Evolutionary conservation across 345 rosid genomes (phyloP), one percentile per base, ranked within the genome.

Genomic region (Citrus trifoliata): DNA sequence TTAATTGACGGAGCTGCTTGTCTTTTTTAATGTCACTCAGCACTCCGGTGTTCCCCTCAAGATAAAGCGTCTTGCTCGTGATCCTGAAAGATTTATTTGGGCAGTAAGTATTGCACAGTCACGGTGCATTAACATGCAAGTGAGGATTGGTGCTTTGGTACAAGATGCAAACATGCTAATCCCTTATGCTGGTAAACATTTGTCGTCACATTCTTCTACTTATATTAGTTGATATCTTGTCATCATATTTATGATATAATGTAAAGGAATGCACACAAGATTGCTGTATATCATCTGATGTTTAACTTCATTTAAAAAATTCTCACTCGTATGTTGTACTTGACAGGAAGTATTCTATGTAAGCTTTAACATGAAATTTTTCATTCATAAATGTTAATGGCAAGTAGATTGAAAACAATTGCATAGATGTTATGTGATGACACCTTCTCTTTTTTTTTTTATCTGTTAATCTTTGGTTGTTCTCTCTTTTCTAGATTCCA

Each of bases 101-200:
- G 99, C 97, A 51, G 90, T 92, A 79, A 78, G 91, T 71, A 87
- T 95, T 32, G 98, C 92, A n/a, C 95, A 95, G 71, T 88, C 98
- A 79, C 88, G 97, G 60, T 87, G 96, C 84, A 85, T 95, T 64
- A 86, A 86, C 87, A 88, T 93, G 93, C 89, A 89, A 83, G 80
- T 93, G 74, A 93, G 99, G 83, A 78, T 92, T 16, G 98, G 95
- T 60, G 96, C 98, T 55, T 87, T 95, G 59, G 83, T 88, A 81
- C 99, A 93, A 88, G 94, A 95, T 78, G 80, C 93, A 77, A 90
- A 95, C 77, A 93, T 95, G 99, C 75, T 95, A 78, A 82, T 95
- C 80, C 97, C 99, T 81, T 95, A 95, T 88, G 96, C 96, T 80
- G 99, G 98, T 95, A 79, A 84, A 81, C 24, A 74, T 69, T 37